Conservation (phyloP, 768 basidiomycete species). For the Serendipita indica region DNA sequence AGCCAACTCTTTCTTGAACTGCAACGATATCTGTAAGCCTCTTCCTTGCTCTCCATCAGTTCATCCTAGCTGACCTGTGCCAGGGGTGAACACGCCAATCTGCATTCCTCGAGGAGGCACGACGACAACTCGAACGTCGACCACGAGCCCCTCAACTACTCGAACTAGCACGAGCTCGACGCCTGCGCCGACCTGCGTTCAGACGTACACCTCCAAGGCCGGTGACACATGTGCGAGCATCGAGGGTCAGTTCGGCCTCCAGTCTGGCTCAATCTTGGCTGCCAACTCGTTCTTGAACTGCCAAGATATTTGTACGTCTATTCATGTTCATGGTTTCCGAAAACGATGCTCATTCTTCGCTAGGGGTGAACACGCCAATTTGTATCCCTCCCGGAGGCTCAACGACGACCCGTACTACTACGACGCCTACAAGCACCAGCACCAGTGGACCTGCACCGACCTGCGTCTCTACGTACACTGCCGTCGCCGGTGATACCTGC, state of each 20-base stretch:
- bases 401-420: not conserved
- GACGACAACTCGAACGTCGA: not conserved
- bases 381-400: constrained; percentile 1
- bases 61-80: no score
- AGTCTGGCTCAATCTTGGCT: not conserved
- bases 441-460: not conserved
- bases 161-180: not conserved
- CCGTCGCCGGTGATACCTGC: not conserved
- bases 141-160: not conserved
- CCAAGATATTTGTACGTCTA: not conserved
- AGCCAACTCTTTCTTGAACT: not conserved
- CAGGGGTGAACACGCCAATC: not conserved
- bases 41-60: no score
- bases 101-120: not conserved
- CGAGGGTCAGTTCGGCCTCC: not conserved
- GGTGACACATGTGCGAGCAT: not conserved
- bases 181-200: not conserved
- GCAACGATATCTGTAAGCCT: not conserved
- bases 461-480: not conserved
- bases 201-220: not conserved
- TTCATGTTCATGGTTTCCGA: no score
- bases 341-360: no score
- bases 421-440: not conserved
- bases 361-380: not conserved
- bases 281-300: not conserved